Conservation (phyloP, 495 filamentous ascomycete species). For the Talaromyces proteolyticus region DNA sequence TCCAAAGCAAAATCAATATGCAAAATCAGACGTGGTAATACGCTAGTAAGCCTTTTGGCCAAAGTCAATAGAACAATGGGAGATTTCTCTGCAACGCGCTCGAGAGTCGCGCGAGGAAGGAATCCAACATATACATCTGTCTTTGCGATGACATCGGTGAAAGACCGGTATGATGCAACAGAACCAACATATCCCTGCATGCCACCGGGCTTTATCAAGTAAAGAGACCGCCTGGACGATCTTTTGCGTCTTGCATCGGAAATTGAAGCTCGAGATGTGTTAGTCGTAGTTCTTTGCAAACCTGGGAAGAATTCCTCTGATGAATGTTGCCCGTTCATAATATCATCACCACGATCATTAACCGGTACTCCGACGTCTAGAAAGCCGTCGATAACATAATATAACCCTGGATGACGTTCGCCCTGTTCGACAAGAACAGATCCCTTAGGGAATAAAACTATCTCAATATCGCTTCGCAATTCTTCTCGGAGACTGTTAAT, state of each 20-base stretch:
- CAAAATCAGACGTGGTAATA: constrained; percentile 85
- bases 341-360: constrained; percentile 43
- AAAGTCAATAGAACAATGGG: constrained; percentile 90
- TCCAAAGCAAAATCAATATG: constrained; percentile 98
- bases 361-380: constrained; percentile 79
- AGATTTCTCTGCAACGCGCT: constrained; percentile 86
- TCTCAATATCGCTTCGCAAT: constrained; percentile 87
- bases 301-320: constrained; percentile 38
- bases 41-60: constrained; percentile 85
- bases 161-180: constrained; percentile 89
- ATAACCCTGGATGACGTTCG: constrained; percentile 89
- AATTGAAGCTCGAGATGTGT: constrained; percentile 33
- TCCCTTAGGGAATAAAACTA: constrained; percentile 93
- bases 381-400: constrained; percentile 97
- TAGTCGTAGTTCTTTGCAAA: constrained; percentile 42
- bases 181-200: constrained; percentile 92
- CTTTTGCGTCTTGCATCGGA: constrained; percentile 41
- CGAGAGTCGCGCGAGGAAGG: constrained; percentile 76
- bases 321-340: constrained; percentile 20
- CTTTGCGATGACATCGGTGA: constrained; percentile 94
- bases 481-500: constrained; percentile 59
- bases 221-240: constrained; percentile 65
- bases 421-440: constrained; percentile 97
- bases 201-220: constrained; percentile 90
- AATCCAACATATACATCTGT: constrained; percentile 99